Conservation (phyloP, 1,284 basidiomycete genomes). For the Ceratobasidium sp. region DNA sequence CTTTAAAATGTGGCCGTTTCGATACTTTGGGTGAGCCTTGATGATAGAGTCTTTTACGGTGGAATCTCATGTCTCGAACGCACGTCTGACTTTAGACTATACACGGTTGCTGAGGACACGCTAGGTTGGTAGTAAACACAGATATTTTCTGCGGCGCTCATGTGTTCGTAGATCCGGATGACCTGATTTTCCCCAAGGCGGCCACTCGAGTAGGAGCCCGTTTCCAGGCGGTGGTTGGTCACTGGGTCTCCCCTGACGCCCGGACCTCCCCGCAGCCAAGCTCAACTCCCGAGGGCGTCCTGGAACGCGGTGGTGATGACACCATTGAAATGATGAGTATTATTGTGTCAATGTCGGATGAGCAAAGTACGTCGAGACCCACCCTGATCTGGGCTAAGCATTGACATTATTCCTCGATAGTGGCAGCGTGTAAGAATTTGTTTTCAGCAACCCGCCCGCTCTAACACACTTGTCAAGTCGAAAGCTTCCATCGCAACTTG, state of each 20-base stretch:
- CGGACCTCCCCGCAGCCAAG: conserved; percentile 16
- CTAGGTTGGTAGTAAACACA: conserved; percentile 60
- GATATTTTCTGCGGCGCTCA: conserved; percentile 38
- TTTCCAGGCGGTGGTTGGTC: conserved; percentile 65
- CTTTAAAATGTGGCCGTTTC: conserved; percentile 94
- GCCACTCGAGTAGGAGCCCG: conserved; percentile 87
- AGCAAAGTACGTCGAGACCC: conserved; percentile 61
- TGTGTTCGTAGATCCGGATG: conserved; percentile 76
- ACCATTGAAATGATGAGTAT: conserved; percentile 74
- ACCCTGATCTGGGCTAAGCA: not conserved
- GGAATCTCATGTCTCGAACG: conserved; percentile 31
- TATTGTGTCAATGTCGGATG: conserved; percentile 64
- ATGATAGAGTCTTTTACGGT: conserved; percentile 4
- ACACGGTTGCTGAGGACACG: conserved; percentile 91
- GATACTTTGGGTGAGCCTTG: conserved; percentile 87
- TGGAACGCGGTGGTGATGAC: conserved; percentile 73
- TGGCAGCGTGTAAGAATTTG: conserved; percentile 18
- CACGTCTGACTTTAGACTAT: conserved; percentile 68
- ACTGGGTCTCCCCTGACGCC: not conserved
- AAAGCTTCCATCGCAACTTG: conserved; percentile 30
- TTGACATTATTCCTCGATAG: not conserved
- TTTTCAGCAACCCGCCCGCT: not conserved
- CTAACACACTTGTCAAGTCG: conserved; percentile 1
- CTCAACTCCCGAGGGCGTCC: conserved; percentile 45
- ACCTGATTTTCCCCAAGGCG: conserved; percentile 91